Base-by-base conservation (phyloP, 2,329 filamentous ascomycete species). In the Malbranchea cinnamomea region DNA sequence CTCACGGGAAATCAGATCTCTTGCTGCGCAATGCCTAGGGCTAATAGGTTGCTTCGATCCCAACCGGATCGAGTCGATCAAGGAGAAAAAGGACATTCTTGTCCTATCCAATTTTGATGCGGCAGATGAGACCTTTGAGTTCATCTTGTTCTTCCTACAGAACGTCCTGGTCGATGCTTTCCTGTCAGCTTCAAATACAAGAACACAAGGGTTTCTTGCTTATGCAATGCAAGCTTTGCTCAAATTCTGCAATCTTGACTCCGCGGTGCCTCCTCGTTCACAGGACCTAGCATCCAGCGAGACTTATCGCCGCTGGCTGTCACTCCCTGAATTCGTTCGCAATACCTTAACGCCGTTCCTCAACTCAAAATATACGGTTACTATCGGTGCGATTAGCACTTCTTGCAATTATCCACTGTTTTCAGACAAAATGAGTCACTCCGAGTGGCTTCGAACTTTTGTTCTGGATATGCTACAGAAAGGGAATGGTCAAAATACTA, bases 201-300 rank as follows among this genome's bases (percentile, higher is more conserved):
- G 74, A 40, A 68, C 84, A 4, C 89, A 95, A 52, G 85, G 84
- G 0, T 93, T 91, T 48, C 65, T 99, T 11, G 87, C 87, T 1
- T 98, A 80, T 53, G 81, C 78, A 2, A 94, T 98, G 74, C 89
- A 99, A 53, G 78, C 92, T 44, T 66, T 95, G 23, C 66, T 95
- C 3, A 74, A 76, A 25, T 73, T 77, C 41, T 82, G 79, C 45
- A 75, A 78, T 16, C 75, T 94, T 45, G 74, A 65, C 35, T 60
- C 67, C 7, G 70, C 63, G 12, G 57, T 65, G 22, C 51, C 65
- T 11, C 40, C 38, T 11, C 59, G 65, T 25, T 60, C 64, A 22
- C 61, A 67, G 21, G 59, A 63, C 27, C 60, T 65, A 12, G 68
- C 74, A 16, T 63, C 65, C 7, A 68, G 67, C 28, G 63, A 68